phyloP scores from a whole-genome alignment of 169 alveolate genomes.

The Cryptosporidium baileyi region DNA sequence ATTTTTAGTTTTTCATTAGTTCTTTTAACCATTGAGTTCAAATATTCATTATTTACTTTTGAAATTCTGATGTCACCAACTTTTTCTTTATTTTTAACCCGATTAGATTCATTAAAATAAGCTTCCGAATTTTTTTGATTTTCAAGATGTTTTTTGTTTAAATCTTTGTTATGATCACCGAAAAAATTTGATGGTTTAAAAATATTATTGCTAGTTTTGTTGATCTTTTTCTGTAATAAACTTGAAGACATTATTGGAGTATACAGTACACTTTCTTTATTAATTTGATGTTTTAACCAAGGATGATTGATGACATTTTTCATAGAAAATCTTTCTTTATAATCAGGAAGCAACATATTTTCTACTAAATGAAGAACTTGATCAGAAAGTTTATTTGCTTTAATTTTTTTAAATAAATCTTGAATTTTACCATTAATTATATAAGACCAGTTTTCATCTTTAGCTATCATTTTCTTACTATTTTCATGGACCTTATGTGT shows the following conservation, averaged over 20 bases:
- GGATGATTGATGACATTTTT: slow-evolving; percentile 35
- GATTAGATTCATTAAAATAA: neutral
- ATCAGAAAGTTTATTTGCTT: slow-evolving; percentile 51
- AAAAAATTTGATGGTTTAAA: slow-evolving; percentile 22
- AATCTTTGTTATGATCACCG: neutral
- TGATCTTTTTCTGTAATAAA: neutral
- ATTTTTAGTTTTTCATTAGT: slow-evolving; percentile 28
- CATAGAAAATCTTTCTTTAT: slow-evolving; percentile 42
- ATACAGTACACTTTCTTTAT: neutral
- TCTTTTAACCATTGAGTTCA: slow-evolving; percentile 24
- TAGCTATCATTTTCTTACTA: neutral
- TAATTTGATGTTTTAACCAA: neutral
- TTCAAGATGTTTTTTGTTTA: neutral
- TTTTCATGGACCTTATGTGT: neutral
- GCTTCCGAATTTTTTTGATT: neutral
- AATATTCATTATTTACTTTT: slow-evolving; percentile 9
- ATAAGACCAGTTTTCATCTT: slow-evolving; percentile 48
- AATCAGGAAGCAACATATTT: slow-evolving; percentile 45
- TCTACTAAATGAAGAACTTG: slow-evolving; percentile 41
- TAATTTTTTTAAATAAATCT: slow-evolving; percentile 25
- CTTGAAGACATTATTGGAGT: slow-evolving; percentile 50
- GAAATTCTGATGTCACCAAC: neutral
- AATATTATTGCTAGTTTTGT: slow-evolving; percentile 1
- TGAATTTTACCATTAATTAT: slow-evolving; percentile 6
- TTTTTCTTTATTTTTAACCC: neutral